Conservation (phyloP, 805 yeast species). For the Candida insectorum region DNA sequence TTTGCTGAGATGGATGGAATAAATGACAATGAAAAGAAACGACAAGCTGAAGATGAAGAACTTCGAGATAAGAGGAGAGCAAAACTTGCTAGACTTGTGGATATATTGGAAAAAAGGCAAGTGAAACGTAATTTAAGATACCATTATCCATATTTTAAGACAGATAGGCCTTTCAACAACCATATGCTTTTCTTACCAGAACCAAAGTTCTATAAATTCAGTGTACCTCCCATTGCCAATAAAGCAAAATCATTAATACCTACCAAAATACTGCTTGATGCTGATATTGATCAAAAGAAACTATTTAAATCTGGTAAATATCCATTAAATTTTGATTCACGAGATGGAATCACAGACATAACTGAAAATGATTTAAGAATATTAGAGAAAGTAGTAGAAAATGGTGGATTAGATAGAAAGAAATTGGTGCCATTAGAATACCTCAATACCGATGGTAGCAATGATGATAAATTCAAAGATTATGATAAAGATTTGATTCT, state of each 20-base stretch:
- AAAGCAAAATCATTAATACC: slow-evolving; percentile 52
- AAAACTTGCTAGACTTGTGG: slow-evolving; percentile 26
- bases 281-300: slow-evolving; percentile 58
- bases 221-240: slow-evolving; percentile 44
- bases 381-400: slow-evolving; percentile 22
- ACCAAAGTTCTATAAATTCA: slow-evolving; percentile 52
- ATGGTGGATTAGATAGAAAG: slow-evolving; percentile 16
- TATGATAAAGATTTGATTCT: slow-evolving; percentile 56
- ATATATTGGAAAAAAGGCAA: slow-evolving; percentile 25
- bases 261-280: slow-evolving; percentile 54
- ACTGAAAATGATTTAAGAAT: slow-evolving; percentile 30
- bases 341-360: slow-evolving; percentile 16
- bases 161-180: slow-evolving; percentile 56
- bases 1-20: neutral
- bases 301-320: slow-evolving; percentile 37
- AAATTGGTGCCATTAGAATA: slow-evolving; percentile 26
- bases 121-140: slow-evolving; percentile 31
- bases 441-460: slow-evolving; percentile 29
- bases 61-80: slow-evolving; percentile 22
- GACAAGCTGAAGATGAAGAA: slow-evolving; percentile 17
- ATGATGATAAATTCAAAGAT: slow-evolving; percentile 35
- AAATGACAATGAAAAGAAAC: slow-evolving; percentile 1
- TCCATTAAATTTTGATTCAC: slow-evolving; percentile 3
- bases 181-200: slow-evolving; percentile 63
- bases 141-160: slow-evolving; percentile 63